A percentile compares a stretch with the other conserved stretches of the same genome.
phyloP scores from a whole-genome alignment of 108 stramenopile genomes.

The Phaeodactylum tricornutum region DNA sequence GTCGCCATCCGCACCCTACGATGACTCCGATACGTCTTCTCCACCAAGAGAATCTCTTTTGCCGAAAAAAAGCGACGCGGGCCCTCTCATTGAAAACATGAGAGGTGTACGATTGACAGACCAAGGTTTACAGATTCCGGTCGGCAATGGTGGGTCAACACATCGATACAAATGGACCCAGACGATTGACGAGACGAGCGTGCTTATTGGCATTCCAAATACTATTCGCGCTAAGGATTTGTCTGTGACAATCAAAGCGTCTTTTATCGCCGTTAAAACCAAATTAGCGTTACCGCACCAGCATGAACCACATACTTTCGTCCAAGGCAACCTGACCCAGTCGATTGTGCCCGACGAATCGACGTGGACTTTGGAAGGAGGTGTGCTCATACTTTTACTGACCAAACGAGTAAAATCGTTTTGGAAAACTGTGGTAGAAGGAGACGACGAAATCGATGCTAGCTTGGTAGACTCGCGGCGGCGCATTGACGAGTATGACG shows the following conservation, averaged over 20 bases:
- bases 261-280: conserved; percentile 37
- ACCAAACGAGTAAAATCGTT: conserved; percentile 63
- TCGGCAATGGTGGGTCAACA: conserved; percentile 82
- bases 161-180: conserved; percentile 81
- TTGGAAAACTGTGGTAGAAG: conserved; percentile 62
- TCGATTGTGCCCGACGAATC: conserved; percentile 54
- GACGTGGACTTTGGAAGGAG: conserved; percentile 71
- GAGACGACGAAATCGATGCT: conserved; percentile 67
- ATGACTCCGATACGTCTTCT: conserved; percentile 3
- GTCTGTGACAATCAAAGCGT: conserved; percentile 40
- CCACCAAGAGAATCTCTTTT: neutral
- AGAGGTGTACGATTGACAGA: conserved; percentile 64
- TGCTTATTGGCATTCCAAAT: conserved; percentile 51
- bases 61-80: conserved; percentile 1
- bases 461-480: conserved; percentile 65
- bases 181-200: conserved; percentile 69
- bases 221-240: conserved; percentile 57
- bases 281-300: conserved; percentile 18
- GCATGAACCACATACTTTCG: conserved; percentile 10
- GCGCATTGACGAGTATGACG: conserved; percentile 67
- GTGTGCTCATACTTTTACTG: conserved; percentile 40
- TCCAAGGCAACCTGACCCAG: conserved; percentile 49
- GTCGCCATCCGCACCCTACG: neutral
- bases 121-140: conserved; percentile 76
- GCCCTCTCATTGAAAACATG: conserved; percentile 11